A percentile compares a stretch with the other conserved stretches of the same genome.
phyloP scores from a whole-genome alignment of 768 basidiomycete genomes.

The Russula abietina region DNA sequence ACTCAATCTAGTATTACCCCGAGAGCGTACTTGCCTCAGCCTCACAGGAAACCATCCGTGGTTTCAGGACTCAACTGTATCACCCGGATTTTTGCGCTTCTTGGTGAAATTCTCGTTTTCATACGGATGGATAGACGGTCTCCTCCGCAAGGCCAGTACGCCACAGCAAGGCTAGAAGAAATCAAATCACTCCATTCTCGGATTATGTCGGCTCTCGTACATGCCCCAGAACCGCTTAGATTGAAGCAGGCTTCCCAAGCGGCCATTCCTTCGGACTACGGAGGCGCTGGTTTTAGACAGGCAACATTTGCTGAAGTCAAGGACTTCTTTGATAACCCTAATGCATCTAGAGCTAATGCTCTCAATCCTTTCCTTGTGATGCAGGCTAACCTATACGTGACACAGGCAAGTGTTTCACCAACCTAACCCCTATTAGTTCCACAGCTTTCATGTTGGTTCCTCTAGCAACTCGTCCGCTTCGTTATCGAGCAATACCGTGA shows the following conservation, averaged over 20 bases:
- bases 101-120: slow-evolving; percentile 82
- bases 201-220: slow-evolving; percentile 65
- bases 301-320: slow-evolving; percentile 84
- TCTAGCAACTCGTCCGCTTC: slow-evolving; percentile 86
- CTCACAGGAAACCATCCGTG: slow-evolving; percentile 78
- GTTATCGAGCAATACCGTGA: slow-evolving; percentile 91
- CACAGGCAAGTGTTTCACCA: slow-evolving; percentile 54
- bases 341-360: slow-evolving; percentile 77
- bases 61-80: slow-evolving; percentile 85
- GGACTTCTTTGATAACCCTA: slow-evolving; percentile 88
- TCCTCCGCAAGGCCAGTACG: slow-evolving; percentile 79
- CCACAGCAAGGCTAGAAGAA: slow-evolving; percentile 78
- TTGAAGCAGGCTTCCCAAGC: slow-evolving; percentile 52
- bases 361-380: slow-evolving; percentile 87
- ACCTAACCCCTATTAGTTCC: not conserved
- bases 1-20: slow-evolving; percentile 61
- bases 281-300: slow-evolving; percentile 69
- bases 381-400: slow-evolving; percentile 90
- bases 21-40: slow-evolving; percentile 76
- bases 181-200: slow-evolving; percentile 73
- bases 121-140: slow-evolving; percentile 84
- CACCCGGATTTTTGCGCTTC: slow-evolving; percentile 77
- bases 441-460: slow-evolving; percentile 6
- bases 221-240: slow-evolving; percentile 69
- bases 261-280: slow-evolving; percentile 52